A percentile compares a stretch with the other conserved stretches of the same genome.
Conservation (phyloP, 2,329 filamentous ascomycete genomes). For the Emergomyces africanus region DNA sequence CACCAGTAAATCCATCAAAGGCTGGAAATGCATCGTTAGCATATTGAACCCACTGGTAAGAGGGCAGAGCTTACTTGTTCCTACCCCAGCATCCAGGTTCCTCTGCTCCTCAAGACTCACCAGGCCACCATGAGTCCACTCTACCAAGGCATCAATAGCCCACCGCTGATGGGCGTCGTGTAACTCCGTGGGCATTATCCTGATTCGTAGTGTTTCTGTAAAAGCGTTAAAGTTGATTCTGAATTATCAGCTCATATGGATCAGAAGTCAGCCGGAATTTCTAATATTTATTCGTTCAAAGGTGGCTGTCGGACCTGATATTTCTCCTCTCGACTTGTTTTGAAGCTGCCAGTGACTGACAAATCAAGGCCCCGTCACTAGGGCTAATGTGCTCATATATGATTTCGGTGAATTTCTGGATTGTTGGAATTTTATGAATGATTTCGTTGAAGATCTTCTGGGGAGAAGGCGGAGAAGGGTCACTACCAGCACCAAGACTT, state of each 20-base stretch:
- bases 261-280: neutral
- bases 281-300: neutral
- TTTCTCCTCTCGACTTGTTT: neutral
- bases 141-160: neutral
- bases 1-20: neutral
- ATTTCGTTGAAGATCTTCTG: neutral
- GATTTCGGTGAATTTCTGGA: neutral
- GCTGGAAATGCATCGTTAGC: neutral
- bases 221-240: neutral
- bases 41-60: neutral
- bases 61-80: neutral
- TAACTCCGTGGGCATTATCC: neutral
- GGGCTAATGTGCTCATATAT: neutral
- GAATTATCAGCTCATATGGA: neutral
- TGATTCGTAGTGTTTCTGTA: neutral
- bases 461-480: neutral
- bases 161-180: neutral
- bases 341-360: neutral
- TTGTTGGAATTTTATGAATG: neutral
- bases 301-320: neutral
- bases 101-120: neutral
- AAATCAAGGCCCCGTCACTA: neutral
- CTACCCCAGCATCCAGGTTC: neutral
- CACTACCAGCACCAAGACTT: neutral
- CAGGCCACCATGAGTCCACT: neutral